Conservation (phyloP, 1,139 yeast genomes). For the Suhomyces wounanorum region DNA sequence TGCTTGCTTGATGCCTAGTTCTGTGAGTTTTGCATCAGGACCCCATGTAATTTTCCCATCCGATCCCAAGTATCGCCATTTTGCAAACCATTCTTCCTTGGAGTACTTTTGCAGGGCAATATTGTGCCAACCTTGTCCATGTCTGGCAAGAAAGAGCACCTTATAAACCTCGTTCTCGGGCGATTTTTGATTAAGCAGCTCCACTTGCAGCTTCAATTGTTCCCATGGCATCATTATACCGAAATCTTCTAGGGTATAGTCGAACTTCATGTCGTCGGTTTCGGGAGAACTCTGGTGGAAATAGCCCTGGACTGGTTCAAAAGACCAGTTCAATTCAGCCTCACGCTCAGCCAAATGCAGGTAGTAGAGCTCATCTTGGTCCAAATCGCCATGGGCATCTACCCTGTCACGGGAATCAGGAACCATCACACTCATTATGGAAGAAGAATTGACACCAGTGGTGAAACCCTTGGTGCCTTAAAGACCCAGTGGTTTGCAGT, state of each 20-base stretch:
- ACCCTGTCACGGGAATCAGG: conserved; percentile 34
- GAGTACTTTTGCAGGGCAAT: conserved; percentile 61
- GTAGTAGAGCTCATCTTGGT: conserved; percentile 31
- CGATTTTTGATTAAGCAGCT: conserved; percentile 37
- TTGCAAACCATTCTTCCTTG: conserved; percentile 54
- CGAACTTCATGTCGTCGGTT: conserved; percentile 52
- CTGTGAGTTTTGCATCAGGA: conserved; percentile 68
- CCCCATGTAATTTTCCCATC: conserved; percentile 65
- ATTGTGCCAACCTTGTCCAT: conserved; percentile 80
- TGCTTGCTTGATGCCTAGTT: conserved; percentile 52
- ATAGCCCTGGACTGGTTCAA: conserved; percentile 48
- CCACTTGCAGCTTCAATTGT: conserved; percentile 34
- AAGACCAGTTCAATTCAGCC: conserved; percentile 34
- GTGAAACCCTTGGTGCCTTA: neutral
- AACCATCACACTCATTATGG: conserved; percentile 30
- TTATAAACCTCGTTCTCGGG: conserved; percentile 47
- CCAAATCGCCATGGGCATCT: conserved; percentile 41
- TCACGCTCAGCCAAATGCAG: conserved; percentile 12
- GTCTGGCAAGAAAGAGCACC: conserved; percentile 65
- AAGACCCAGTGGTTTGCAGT: neutral
- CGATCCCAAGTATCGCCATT: conserved; percentile 58
- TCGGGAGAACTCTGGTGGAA: conserved; percentile 51
- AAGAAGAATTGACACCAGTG: neutral
- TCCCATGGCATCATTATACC: conserved; percentile 54
- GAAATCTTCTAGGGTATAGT: conserved; percentile 49